phyloP scores from a whole-genome alignment of 2,329 filamentous ascomycete genomes.

The Incumbomyces lentus region DNA sequence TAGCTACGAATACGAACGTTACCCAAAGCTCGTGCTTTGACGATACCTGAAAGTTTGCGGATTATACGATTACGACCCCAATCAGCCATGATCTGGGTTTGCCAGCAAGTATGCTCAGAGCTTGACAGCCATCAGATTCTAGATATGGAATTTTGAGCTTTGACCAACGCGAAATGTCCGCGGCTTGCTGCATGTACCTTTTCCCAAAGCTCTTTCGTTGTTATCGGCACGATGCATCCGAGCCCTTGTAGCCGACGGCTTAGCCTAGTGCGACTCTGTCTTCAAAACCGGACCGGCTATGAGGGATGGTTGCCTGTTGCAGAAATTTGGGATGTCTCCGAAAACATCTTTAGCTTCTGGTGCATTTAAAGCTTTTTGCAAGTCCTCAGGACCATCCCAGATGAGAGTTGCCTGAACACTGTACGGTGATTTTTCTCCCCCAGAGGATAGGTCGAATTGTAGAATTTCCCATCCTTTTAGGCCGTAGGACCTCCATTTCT shows the following conservation, averaged over 20 bases:
- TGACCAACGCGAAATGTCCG: no score
- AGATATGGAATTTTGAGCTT: no score
- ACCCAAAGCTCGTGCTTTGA: no score
- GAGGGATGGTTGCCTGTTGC: conserved; percentile 13
- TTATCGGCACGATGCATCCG: neutral
- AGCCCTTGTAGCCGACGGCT: neutral
- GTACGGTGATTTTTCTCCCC: conserved; percentile 11
- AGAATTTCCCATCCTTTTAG: conserved; percentile 28
- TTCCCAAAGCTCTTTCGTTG: no score
- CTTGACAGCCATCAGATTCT: no score
- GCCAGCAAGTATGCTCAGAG: no score
- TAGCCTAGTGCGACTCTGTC: neutral
- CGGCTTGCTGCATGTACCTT: no score
- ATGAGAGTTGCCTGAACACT: conserved; percentile 10
- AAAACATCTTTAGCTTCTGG: conserved; percentile 8
- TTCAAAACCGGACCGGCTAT: conserved; percentile 11
- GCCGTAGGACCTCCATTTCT: conserved; percentile 32
- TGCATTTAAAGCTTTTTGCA: conserved; percentile 8
- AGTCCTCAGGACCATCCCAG: conserved; percentile 12
- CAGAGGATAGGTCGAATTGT: conserved; percentile 5
- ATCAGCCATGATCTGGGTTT: no score
- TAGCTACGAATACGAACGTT: no score
- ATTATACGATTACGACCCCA: no score
- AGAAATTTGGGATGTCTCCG: conserved; percentile 17
- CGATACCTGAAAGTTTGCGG: no score